Evolutionary conservation across 2,329 filamentous ascomycete genomes (phyloP).

Genomic region (Tolypocladium tundrense): DNA sequence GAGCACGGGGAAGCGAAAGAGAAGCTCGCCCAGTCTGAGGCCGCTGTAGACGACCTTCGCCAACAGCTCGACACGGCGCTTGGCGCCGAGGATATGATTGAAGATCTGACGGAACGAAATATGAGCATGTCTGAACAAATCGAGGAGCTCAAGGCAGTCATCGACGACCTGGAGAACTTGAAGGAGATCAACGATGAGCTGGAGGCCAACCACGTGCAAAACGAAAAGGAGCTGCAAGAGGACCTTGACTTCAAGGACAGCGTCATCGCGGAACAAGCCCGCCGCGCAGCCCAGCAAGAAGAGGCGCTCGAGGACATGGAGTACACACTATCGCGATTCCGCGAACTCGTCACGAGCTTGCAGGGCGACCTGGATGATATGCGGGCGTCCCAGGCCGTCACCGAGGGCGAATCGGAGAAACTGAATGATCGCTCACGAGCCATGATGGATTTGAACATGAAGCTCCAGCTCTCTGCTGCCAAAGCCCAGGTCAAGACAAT

Average conservation of each 20-base stretch:
- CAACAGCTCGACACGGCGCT: constrained; percentile 85
- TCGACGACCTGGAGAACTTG: constrained; percentile 80
- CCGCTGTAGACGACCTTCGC: constrained; percentile 71
- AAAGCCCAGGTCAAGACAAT: constrained; percentile 94
- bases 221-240: constrained; percentile 88
- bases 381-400: constrained; percentile 82
- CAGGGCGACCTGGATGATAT: constrained; percentile 87
- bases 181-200: constrained; percentile 93
- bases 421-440: constrained; percentile 79
- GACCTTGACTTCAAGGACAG: constrained; percentile 84
- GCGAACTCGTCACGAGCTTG: constrained; percentile 75
- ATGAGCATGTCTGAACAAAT: constrained; percentile 74
- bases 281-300: constrained; percentile 65
- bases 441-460: constrained; percentile 95
- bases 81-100: constrained; percentile 87
- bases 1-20: constrained; percentile 62
- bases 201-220: constrained; percentile 84
- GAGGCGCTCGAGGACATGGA: constrained; percentile 77
- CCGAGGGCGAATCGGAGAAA: constrained; percentile 85
- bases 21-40: constrained; percentile 62
- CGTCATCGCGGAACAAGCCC: constrained; percentile 71
- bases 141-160: constrained; percentile 67
- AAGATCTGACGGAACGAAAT: constrained; percentile 81
- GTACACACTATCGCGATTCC: constrained; percentile 79
- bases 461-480: constrained; percentile 78